Evolutionary conservation across 2,329 filamentous ascomycete genomes (phyloP), one percentile per base, ranked within the genome.

Genomic region (Ceratocystis eucalypticola): DNA sequence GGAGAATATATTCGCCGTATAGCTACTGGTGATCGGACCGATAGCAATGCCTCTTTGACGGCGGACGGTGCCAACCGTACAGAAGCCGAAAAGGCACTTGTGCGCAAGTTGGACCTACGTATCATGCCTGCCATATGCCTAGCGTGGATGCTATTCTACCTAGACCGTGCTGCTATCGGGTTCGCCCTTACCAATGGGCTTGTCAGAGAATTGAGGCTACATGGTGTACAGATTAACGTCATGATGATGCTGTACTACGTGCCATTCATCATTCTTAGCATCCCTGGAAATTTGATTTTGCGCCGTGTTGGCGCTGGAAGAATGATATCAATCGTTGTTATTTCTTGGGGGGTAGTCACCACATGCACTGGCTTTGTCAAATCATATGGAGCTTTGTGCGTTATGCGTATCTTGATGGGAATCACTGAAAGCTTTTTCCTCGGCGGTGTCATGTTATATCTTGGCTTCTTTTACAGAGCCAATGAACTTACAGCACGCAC

Each of bases 201-300:
- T 15, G 82, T 87, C 70, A 70, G 75, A 0, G 82, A 85, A 70
- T 73, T 87, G 1, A 72, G 76, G 57, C 83, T 89, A 69, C 81
- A 75, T 4, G 82, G 85, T 67, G 75, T 79, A 65, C 83, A 88
- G 71, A 89, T 88, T 73, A 82, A 72, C 41, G 68, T 66, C 12
- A 69, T 71, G 12, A 66, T 71, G 22, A 69, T 70, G 1, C 59
- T 71, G 46, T 71, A 71, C 61, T 72, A 69, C 62, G 63, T 71
- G 0, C 68, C 69, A 15, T 71, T 70, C n/a, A 66, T 71, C 25
- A 6, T 72, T 0, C 67, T 72, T 37, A 71, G 71, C 55, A 70
- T 72, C 15, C 71, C 71, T 0, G 70, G 70, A 17, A 72, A 72
- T 61, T 64, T 71, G 10, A 66, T 69, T 4, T 50, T 72, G 1